Evolutionary conservation across 441 rosid species (phyloP).

Genomic region (Jatropha podagrica): DNA sequence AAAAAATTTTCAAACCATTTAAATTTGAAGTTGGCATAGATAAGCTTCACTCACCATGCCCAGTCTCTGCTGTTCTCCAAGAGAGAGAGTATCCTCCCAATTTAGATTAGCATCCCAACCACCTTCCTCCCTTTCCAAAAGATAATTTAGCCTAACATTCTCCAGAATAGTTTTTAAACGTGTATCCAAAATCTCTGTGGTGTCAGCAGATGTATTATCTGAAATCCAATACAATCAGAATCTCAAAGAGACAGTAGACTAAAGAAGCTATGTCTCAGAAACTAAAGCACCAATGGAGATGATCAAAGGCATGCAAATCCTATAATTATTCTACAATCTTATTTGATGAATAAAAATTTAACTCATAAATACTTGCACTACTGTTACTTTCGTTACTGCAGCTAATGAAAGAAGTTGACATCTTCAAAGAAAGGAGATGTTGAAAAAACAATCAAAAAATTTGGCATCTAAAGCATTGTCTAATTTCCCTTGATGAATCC

Average conservation of each 20-base stretch:
- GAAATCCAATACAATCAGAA: constrained; percentile 29
- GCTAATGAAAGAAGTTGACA: not conserved
- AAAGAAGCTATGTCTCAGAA: not conserved
- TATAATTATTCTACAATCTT: not conserved
- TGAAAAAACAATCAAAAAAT: not conserved
- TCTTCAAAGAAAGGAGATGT: not conserved
- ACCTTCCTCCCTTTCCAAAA: constrained; percentile 83
- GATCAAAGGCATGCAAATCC: not conserved
- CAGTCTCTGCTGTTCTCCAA: constrained; percentile 98
- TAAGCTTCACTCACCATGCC: constrained; percentile 72
- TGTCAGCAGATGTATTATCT: constrained; percentile 48
- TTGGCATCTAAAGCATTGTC: not conserved
- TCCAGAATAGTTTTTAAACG: constrained; percentile 77
- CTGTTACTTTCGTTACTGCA: not conserved
- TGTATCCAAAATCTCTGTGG: constrained; percentile 49
- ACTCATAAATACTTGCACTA: not conserved
- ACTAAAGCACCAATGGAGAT: not conserved
- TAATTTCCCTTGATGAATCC: not conserved
- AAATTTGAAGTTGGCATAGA: constrained; percentile 4
- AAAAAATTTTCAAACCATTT: constrained; percentile 15
- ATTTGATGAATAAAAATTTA: not conserved
- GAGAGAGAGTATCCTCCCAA: constrained; percentile 97
- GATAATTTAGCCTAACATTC: constrained; percentile 81
- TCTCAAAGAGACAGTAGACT: not conserved
- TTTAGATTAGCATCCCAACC: constrained; percentile 87